Evolutionary conservation across 2,329 filamentous ascomycete species (phyloP).

Genomic region (Alternaria triticimaculans): DNA sequence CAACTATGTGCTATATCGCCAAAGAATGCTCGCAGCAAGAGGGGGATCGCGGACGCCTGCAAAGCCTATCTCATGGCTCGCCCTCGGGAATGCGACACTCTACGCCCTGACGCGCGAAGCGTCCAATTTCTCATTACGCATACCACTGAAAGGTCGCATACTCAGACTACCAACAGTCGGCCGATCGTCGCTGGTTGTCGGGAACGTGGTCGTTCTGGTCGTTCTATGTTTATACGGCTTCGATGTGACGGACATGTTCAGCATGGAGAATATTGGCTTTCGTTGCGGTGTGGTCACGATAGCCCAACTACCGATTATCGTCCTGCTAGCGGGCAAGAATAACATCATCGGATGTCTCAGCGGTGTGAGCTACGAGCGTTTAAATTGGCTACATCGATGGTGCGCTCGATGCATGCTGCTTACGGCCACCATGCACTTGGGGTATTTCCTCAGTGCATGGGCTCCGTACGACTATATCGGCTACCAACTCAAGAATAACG

Average conservation of each 20-base stretch:
- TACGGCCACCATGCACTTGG: constrained; percentile 72
- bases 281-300: constrained; percentile 62
- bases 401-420: constrained; percentile 72
- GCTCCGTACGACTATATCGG: constrained; percentile 64
- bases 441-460: constrained; percentile 67
- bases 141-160: constrained; percentile 43
- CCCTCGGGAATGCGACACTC: constrained; percentile 58
- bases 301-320: constrained; percentile 62
- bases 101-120: constrained; percentile 63
- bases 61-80: constrained; percentile 60
- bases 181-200: constrained; percentile 48
- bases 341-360: constrained; percentile 67
- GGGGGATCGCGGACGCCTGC: constrained; percentile 54
- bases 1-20: constrained; percentile 57
- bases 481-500: constrained; percentile 66
- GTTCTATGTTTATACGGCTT: constrained; percentile 63
- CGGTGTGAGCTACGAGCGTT: constrained; percentile 70
- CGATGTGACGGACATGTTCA: constrained; percentile 56
- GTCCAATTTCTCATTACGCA: constrained; percentile 55
- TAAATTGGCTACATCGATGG: constrained; percentile 79
- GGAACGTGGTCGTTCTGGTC: constrained; percentile 60
- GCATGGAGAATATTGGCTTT: constrained; percentile 64
- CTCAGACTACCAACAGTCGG: constrained; percentile 52
- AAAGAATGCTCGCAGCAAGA: constrained; percentile 57
- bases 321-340: constrained; percentile 62